Evolutionary conservation across 2,329 filamentous ascomycete genomes (phyloP).

Genomic region (Calonectria ilicicola): DNA sequence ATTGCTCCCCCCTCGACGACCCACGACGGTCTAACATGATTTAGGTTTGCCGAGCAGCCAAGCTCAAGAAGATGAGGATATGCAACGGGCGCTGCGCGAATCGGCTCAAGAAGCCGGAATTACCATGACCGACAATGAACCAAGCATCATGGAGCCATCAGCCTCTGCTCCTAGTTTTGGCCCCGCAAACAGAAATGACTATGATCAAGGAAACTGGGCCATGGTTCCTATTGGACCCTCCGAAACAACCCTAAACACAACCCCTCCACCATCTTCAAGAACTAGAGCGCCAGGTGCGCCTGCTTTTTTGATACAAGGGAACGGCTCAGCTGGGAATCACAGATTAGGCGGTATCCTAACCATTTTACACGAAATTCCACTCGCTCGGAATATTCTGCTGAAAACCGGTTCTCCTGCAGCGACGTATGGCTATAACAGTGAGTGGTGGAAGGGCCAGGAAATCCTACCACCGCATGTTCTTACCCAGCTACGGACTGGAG

Average conservation of each 20-base stretch:
- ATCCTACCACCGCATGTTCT: conserved; percentile 58
- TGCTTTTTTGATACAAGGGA: conserved; percentile 61
- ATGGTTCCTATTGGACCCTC: conserved; percentile 61
- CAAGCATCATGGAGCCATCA: conserved; percentile 58
- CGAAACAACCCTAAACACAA: conserved; percentile 34
- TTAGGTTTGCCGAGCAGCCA: conserved; percentile 52
- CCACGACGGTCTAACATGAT: conserved; percentile 39
- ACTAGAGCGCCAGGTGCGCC: conserved; percentile 57
- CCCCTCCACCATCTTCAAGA: conserved; percentile 54
- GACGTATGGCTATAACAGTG: conserved; percentile 66
- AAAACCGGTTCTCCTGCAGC: conserved; percentile 52
- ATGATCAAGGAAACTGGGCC: conserved; percentile 69
- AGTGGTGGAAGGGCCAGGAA: conserved; percentile 72
- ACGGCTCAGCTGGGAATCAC: conserved; percentile 50
- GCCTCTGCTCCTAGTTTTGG: conserved; percentile 64
- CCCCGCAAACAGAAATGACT: conserved; percentile 67
- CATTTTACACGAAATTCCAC: conserved; percentile 70
- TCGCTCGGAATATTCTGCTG: conserved; percentile 68
- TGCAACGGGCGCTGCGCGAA: conserved; percentile 67
- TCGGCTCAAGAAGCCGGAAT: conserved; percentile 66
- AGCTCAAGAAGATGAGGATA: conserved; percentile 66
- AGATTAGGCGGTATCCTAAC: conserved; percentile 67
- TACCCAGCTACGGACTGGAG: conserved; percentile 46
- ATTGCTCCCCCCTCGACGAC: conserved; percentile 39
- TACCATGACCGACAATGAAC: conserved; percentile 59